Base-by-base conservation (phyloP, 495 filamentous ascomycete genomes). In the Talaromyces liani region DNA sequence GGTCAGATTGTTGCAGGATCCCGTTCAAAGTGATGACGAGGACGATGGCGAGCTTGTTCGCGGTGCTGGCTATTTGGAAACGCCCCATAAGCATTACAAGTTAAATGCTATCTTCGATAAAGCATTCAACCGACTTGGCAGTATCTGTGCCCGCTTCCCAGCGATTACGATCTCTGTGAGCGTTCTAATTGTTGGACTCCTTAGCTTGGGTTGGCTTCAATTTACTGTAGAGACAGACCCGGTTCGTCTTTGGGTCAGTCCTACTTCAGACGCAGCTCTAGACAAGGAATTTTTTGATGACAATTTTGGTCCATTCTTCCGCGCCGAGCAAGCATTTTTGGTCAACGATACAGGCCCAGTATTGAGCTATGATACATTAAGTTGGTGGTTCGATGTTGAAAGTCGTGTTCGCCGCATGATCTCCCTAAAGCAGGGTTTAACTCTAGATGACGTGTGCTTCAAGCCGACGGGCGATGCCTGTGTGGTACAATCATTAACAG, bases 251-350 rank as follows among this genome's bases (percentile, higher is more conserved):
- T 98, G 94, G 94, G 95, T 98, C 14, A 93, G 92, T 67, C 95
- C 94, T 10, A 88, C 89, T 12, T 97, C 93, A 2, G 85, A 85
- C 49, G 93, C 95, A 16, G 93, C 94, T 0, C 81, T 91, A 73
- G 95, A 98, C 73, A 98, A 98, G 77, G 80, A 81, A 14, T 98
- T 94, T 72, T 98, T 97, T 68, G 94, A 98, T 73, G 75, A 85
- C n/a, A 92, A 90, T 63, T 98, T 98, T 71, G 95, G 93, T 1
- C 91, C 95, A 2, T 98, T 98, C 72, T 98, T 90, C 72, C 91
- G 94, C 16, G 88, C 93, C 3, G 90, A 98, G 72, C 93, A 98
- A 74, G 86, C 88, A 2, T 98, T 98, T 71, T 71, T 98, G 39
- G 90, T 98, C 62, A 98, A 98, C 66, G 92, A 97, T 68, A 91